Conservation (phyloP, 176 grass and related monocot genomes). For the Oropetium thomaeum region DNA sequence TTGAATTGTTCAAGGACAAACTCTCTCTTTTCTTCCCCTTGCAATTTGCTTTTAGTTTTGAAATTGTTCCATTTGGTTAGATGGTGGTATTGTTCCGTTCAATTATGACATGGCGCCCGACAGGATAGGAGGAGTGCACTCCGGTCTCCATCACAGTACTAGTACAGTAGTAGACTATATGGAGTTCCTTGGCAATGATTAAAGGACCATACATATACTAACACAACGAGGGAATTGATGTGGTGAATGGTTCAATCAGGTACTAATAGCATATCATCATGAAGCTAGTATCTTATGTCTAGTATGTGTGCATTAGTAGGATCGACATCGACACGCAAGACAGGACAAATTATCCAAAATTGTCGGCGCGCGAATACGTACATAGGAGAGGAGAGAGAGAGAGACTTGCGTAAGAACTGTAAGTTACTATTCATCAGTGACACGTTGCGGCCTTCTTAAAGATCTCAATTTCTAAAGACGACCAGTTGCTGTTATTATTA, state of each 20-base stretch:
- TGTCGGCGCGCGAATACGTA: too few species aligned
- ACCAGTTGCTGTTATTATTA: too few species aligned
- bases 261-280: too few species aligned
- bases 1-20: conserved; percentile 18
- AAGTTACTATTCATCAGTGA: too few species aligned
- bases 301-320: not conserved
- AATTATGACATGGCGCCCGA: conserved; percentile 25
- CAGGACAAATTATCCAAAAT: too few species aligned
- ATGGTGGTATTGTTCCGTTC: not conserved
- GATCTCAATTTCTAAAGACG: too few species aligned
- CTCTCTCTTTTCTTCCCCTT: not conserved
- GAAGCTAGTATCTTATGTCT: too few species aligned
- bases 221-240: conserved; percentile 4
- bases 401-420: too few species aligned
- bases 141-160: conserved; percentile 25
- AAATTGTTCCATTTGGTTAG: not conserved
- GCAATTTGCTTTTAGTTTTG: not conserved
- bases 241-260: not conserved
- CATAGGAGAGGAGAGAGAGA: too few species aligned
- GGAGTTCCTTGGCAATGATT: conserved; percentile 39
- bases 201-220: conserved; percentile 15
- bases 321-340: too few species aligned
- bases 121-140: conserved; percentile 43
- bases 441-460: too few species aligned
- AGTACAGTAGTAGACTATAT: not conserved